A percentile compares a stretch with the other conserved stretches of the same genome.
These are phyloP conservation scores for Alternaria atra DNA, from an alignment of 2,329 filamentous ascomycete species.

Conservation along the genomic window DNA sequence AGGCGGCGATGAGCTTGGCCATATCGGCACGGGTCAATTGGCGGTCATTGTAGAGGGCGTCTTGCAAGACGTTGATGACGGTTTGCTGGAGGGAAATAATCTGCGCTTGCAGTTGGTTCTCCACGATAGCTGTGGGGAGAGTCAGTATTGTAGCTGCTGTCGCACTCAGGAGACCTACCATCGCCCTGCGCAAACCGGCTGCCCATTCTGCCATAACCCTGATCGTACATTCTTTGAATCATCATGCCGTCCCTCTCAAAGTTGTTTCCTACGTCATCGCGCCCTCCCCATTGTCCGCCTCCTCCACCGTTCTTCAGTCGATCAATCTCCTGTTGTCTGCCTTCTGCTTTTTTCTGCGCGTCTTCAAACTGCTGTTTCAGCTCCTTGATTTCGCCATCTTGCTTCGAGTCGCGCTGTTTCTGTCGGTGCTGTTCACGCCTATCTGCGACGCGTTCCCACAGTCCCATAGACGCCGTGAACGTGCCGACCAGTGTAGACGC, in stretches of 20 bases:
- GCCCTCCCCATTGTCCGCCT: neutral
- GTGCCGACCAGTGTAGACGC: constrained; percentile 57
- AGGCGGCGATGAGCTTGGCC: constrained; percentile 52
- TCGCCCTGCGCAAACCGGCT: constrained; percentile 52
- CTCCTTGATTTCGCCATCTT: constrained; percentile 48
- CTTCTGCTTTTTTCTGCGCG: constrained; percentile 36
- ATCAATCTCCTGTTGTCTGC: constrained; percentile 36
- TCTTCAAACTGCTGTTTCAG: constrained; percentile 44
- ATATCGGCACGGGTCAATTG: constrained; percentile 52
- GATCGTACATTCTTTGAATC: constrained; percentile 50
- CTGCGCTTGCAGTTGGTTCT: constrained; percentile 55
- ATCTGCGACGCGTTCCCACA: constrained; percentile 53
- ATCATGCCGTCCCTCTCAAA: constrained; percentile 45
- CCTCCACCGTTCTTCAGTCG: constrained; percentile 26
- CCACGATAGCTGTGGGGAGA: constrained; percentile 45
- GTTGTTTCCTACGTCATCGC: constrained; percentile 44
- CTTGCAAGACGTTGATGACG: constrained; percentile 56
- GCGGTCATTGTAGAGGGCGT: constrained; percentile 54
- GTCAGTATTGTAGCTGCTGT: constrained; percentile 4
- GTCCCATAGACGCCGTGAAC: constrained; percentile 55
- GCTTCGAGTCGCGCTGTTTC: constrained; percentile 48
- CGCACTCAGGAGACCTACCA: constrained; percentile 33
- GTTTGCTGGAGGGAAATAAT: constrained; percentile 56
- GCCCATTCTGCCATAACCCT: constrained; percentile 49
- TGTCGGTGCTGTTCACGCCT: constrained; percentile 51